Evolutionary conservation across 257 asterid species (phyloP).

Genomic region (Rubia yunnanensis): DNA sequence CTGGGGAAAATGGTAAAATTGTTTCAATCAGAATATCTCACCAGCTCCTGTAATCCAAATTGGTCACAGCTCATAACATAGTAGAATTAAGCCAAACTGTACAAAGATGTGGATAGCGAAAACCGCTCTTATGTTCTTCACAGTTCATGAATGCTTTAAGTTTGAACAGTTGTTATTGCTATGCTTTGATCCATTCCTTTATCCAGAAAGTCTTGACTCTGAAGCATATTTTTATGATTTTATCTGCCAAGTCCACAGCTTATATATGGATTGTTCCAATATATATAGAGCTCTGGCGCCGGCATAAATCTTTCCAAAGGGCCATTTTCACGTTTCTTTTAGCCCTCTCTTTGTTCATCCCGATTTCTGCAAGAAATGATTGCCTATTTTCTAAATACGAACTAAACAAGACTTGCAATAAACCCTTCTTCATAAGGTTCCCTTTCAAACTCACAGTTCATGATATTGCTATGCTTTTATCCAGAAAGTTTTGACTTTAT

Average conservation of each 20-base stretch:
- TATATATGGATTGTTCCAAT: not conserved
- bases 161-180: not conserved
- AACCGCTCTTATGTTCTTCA: no score
- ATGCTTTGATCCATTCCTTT: not conserved
- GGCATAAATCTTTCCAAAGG: slow-evolving; percentile 5
- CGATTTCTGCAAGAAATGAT: slow-evolving; percentile 24
- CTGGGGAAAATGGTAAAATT: slow-evolving; percentile 73
- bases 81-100: not conserved
- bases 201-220: slow-evolving; percentile 1
- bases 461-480: not conserved
- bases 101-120: not conserved
- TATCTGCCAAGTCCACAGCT: not conserved
- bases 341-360: slow-evolving; percentile 11
- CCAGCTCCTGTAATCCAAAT: slow-evolving; percentile 49
- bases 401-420: not conserved
- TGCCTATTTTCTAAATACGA: slow-evolving; percentile 22
- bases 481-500: slow-evolving; percentile 3
- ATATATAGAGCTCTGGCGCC: not conserved
- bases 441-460: no score
- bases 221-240: not conserved
- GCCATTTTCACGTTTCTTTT: slow-evolving; percentile 13
- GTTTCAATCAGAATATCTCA: slow-evolving; percentile 79
- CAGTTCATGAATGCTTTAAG: not conserved
- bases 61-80: not conserved
- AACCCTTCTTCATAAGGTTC: slow-evolving; percentile 21